Percentiles rank a stretch among this genome's conserved stretches.
These are phyloP conservation scores for Didymella glomerata DNA, from an alignment of 2,329 filamentous ascomycete species.

Conservation along the genomic window DNA sequence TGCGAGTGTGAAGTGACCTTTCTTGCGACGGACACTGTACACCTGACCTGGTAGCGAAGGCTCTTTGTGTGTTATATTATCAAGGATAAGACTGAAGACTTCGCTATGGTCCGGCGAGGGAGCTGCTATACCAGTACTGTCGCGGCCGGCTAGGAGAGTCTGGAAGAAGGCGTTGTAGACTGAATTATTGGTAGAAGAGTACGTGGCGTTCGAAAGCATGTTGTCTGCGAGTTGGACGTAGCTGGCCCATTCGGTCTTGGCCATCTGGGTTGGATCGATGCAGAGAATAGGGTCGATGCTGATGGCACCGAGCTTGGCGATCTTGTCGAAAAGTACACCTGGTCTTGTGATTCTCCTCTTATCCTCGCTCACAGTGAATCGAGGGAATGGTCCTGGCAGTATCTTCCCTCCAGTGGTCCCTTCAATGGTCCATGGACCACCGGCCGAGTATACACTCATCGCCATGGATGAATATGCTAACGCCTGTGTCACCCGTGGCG, in stretches of 20 bases:
- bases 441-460: not conserved
- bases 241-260: not conserved
- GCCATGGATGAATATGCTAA: conserved; percentile 11
- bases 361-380: not conserved
- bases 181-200: not conserved
- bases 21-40: not conserved
- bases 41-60: not conserved
- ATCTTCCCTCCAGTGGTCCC: no score
- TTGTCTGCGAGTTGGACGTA: not conserved
- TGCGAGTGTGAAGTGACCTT: not conserved
- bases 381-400: no score
- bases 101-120: conserved; percentile 3
- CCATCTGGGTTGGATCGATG: not conserved
- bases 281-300: not conserved
- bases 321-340: not conserved
- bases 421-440: not conserved
- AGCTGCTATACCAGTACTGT: not conserved
- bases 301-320: not conserved
- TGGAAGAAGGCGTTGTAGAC: conserved; percentile 3
- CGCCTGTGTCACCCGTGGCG: conserved; percentile 30
- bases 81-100: not conserved
- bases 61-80: not conserved
- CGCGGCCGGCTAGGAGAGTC: not conserved
- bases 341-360: not conserved
- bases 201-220: not conserved